These are phyloP conservation scores for Aspergillus alliaceus DNA, from an alignment of 2,329 filamentous ascomycete genomes.

Conservation along the genomic window DNA sequence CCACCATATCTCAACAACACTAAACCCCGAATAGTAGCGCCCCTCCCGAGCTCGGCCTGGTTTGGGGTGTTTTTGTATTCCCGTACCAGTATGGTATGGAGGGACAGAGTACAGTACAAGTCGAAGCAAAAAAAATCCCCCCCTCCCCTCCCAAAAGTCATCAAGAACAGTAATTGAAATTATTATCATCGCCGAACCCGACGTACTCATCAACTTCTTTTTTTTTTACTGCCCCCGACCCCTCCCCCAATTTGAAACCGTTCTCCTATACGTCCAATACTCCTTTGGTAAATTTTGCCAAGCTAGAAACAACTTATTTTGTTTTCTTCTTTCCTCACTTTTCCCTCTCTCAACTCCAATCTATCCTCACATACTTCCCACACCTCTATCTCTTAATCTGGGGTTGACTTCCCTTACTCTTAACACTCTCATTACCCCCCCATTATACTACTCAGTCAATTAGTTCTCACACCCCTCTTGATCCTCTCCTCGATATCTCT, in stretches of 20 bases:
- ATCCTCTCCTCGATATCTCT: conserved; percentile 3
- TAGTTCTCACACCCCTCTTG: conserved; percentile 4
- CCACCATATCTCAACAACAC: conserved; percentile 19
- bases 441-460: conserved; percentile 4
- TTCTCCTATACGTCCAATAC: conserved; percentile 17
- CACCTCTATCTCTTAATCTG: conserved; percentile 13
- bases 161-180: background rate
- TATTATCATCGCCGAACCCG: conserved; percentile 1
- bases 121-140: conserved; percentile 3
- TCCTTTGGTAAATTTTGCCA: conserved; percentile 9
- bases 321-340: conserved; percentile 15
- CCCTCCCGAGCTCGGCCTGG: conserved; percentile 11
- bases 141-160: conserved; percentile 1
- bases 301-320: conserved; percentile 9
- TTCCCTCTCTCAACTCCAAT: conserved; percentile 9
- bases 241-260: background rate
- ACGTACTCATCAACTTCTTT: background rate
- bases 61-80: conserved; percentile 7
- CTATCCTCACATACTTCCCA: conserved; percentile 1
- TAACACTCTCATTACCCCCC: background rate
- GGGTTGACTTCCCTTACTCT: conserved; percentile 15
- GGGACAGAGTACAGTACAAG: background rate
- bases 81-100: background rate
- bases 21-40: background rate
- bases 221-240: conserved; percentile 2